Conservation (phyloP, 2,329 filamentous ascomycete species). For the Kalaharituber pfeilii region DNA sequence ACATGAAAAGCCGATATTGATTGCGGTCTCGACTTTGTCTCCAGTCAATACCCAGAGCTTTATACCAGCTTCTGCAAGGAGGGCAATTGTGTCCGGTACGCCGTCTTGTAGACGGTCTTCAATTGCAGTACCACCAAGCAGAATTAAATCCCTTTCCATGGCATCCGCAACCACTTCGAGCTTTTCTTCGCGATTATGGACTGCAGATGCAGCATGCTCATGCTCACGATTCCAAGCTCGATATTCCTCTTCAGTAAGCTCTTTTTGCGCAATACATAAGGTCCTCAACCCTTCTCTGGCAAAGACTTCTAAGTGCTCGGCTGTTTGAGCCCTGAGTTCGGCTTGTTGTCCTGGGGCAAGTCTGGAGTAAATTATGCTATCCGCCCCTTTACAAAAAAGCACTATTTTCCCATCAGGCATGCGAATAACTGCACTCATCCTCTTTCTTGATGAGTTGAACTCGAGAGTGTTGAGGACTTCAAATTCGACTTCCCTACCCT, state of each 20-base stretch:
- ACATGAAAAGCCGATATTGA: conserved; percentile 99
- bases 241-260: conserved; percentile 70
- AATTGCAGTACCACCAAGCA: conserved; percentile 88
- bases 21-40: conserved; percentile 97
- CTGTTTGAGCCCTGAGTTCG: conserved; percentile 65
- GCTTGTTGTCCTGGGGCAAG: conserved; percentile 70
- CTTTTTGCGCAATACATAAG: conserved; percentile 74
- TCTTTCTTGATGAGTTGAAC: conserved; percentile 90
- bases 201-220: conserved; percentile 65
- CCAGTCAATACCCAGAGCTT: conserved; percentile 97
- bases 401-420: conserved; percentile 85
- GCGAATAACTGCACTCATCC: conserved; percentile 91
- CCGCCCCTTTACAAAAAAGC: conserved; percentile 91
- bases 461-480: conserved; percentile 86
- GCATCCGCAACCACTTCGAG: conserved; percentile 74
- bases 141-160: conserved; percentile 75
- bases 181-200: conserved; percentile 80
- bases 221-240: conserved; percentile 69
- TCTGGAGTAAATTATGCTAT: conserved; percentile 91
- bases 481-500: conserved; percentile 73
- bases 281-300: conserved; percentile 88
- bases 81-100: conserved; percentile 83
- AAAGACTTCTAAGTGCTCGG: conserved; percentile 92
- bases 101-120: conserved; percentile 94
- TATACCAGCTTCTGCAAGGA: conserved; percentile 84